Evolutionary conservation across 1,284 basidiomycete species (phyloP).

Genomic region (Sphaerobolus stellatus): DNA sequence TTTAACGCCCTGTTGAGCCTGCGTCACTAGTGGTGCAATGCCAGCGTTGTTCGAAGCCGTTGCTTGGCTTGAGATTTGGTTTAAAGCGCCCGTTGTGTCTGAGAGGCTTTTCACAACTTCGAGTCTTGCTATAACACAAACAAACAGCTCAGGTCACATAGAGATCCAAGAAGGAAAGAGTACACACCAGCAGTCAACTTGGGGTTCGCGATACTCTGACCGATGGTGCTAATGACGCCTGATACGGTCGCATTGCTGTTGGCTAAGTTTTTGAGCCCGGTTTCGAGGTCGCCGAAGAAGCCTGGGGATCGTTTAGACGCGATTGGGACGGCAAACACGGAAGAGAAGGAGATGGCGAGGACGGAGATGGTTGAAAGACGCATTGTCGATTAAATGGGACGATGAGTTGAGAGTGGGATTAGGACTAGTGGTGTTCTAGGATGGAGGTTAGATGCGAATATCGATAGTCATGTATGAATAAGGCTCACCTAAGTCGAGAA

Average conservation of each 20-base stretch:
- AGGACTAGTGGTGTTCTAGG: too few relatives aligned
- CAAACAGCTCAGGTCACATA: too few relatives aligned
- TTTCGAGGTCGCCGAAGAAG: slow-evolving; percentile 2
- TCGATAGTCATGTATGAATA: too few relatives aligned
- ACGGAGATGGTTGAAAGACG: not conserved
- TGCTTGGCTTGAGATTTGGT: slow-evolving; percentile 2
- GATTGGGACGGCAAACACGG: slow-evolving; percentile 2
- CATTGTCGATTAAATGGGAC: too few relatives aligned
- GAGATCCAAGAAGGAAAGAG: not conserved
- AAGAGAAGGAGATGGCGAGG: not conserved
- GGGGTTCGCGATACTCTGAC: slow-evolving; percentile 10
- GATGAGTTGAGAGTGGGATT: too few relatives aligned
- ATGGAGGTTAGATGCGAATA: too few relatives aligned
- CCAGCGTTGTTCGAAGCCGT: slow-evolving; percentile 2
- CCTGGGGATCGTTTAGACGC: slow-evolving; percentile 3
- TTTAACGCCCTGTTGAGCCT: slow-evolving; percentile 1
- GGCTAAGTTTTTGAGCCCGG: not conserved
- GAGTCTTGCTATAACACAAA: slow-evolving; percentile 5
- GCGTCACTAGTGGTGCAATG: not conserved
- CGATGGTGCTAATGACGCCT: slow-evolving; percentile 1
- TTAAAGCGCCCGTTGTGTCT: not conserved
- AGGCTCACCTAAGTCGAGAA: too few relatives aligned
- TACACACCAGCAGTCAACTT: slow-evolving; percentile 3
- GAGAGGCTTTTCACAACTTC: slow-evolving; percentile 1
- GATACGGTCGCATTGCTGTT: slow-evolving; percentile 8